Evolutionary conservation across 2,329 filamentous ascomycete species (phyloP), one percentile per base, ranked within the genome.

Genomic region (Fusarium globosum): DNA sequence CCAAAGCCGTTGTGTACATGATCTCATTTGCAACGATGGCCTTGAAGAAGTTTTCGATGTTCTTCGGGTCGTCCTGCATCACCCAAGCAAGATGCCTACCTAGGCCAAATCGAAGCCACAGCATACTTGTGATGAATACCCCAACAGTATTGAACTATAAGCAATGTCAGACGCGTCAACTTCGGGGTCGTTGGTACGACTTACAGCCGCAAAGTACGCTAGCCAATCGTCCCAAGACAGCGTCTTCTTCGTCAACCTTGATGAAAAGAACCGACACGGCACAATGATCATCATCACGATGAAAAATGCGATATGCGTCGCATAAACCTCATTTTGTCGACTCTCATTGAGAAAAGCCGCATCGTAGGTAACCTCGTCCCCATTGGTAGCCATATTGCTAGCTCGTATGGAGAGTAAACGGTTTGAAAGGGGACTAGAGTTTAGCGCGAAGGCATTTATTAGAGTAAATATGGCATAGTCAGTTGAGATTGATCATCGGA

Each of bases 11-110:
- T 0, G 65, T 68, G 11, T 66, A 68, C 2, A 68, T 11, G 2
- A 68, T 33, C 21, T 66, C 65, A 3, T 66, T 68, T 0, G 61
- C 48, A 1, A 39, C 2, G 10, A 68, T 61, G 1, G 65, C 42
- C 7, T 68, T 61, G 15, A 68, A 66, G 21, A 66, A 66, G n/a
- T 13, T 18, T 2, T 60, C 53, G 10, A 61, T 53, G 13, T 49
- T 61, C 3, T 55, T 61, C 2, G 61, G 65, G 8, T 61, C 36
- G 2, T 61, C 35, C n/a, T 55, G 30, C 1, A 66, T 12, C 4
- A 49, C 39, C 20, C 28, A 41, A 0, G 13, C 30, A 14, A 66
- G 15, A 55, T 68, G 65, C 1, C 53, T 38, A 0, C 65, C 53
- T 0, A 41, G 10, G 1, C 53, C 62, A 2, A 68, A 66, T 6